Evolutionary conservation across 1,284 basidiomycete species (phyloP), one percentile per base, ranked within the genome.

Genomic region (Cutaneotrichosporon sp.): DNA sequence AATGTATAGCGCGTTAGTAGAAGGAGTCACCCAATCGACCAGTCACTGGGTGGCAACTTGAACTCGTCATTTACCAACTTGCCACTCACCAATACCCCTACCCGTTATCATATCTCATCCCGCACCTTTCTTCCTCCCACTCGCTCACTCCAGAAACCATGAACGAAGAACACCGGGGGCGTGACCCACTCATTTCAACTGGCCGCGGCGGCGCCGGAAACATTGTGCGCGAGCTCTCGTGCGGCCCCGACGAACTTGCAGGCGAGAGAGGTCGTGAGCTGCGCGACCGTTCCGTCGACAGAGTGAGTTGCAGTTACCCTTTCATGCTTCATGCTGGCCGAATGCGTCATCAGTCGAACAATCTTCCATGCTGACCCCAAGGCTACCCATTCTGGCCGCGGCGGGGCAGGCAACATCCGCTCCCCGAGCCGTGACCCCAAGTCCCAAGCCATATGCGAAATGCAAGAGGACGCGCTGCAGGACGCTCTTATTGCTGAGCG

Each of bases 161-260:
- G 66, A 62, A 58, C 55, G 60, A 65, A 14, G 61, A 63, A 50
- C 64, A 50, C 40, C 66, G 66, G 50, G 66, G 66, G 21, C 66
- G 66, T 53, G 66, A 68, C 56, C 64, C 64, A 52, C 58, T 64
- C 51, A 61, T 79, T 61, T 80, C 78, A 11, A 81, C 79, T 26
- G 79, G 79, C 32, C 73, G 79, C 64, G 80, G 80, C 42, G 80
- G 80, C 34, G 77, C 75, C 6, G 80, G 80, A 21, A 81, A 81
- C 65, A 65, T 77, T n/a, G 68, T 80, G 34, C 69, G 77, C 60
- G 77, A 75, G n/a, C 69, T 76, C 22, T 71, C 68, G 32, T 58
- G 71, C 13, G 74, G 74, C 34, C 65, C 74, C 51, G 78, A 79
- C 58, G 72, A 77, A 13, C 34, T 36, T 5, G 69, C 72, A 14